Evolutionary conservation across 305 asterid species (phyloP), one percentile per base, ranked within the genome.

Genomic region (Solanum chacoense): DNA sequence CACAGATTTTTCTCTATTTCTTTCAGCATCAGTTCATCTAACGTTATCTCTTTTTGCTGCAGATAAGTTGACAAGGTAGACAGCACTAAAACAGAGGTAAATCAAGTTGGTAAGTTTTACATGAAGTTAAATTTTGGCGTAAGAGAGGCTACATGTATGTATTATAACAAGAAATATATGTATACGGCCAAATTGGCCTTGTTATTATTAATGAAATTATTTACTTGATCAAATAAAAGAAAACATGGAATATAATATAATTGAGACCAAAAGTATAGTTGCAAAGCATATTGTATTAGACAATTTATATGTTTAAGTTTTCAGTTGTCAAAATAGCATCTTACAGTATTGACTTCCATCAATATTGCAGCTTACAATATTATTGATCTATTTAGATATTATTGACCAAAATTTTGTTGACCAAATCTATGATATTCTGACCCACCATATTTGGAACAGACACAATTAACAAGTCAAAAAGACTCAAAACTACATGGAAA

Each of bases 381-480:
- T n/a, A 35, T 36, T 77, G 3, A 2, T 77, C 11, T 11, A 3
- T 3, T 35, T 36, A 77, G 50, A n/a, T 22, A 3, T 35, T 36
- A 11, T 78, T 37, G 84, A 78, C 34, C 59, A 77, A 36, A 77
- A n/a, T 22, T 22, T 3, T 79, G 3, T 31, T 50, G 74, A 83
- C 87, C 36, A 55, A 55, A 55, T 31, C 75, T 84, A 45, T 55
- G 50, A 31, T 84, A 59, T 32, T 84, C 32, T 84, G 87, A 59
- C 87, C 50, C 87, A 34, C 87, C 31, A 55, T 34, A 59, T 22
- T 55, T 32, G 50, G 87, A 84, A 63, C 22, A 32, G 75, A 32
- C 75, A 55, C 73, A 59, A 84, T 84, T 84, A 84, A 84, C 50
- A 31, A 32, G 87, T 84, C 87, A 84, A 84, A 84, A 84, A 59